A percentile compares a stretch with the other conserved stretches of the same genome.
phyloP scores from a whole-genome alignment of 2,329 filamentous ascomycete genomes.

The Zasmidium angulare region DNA sequence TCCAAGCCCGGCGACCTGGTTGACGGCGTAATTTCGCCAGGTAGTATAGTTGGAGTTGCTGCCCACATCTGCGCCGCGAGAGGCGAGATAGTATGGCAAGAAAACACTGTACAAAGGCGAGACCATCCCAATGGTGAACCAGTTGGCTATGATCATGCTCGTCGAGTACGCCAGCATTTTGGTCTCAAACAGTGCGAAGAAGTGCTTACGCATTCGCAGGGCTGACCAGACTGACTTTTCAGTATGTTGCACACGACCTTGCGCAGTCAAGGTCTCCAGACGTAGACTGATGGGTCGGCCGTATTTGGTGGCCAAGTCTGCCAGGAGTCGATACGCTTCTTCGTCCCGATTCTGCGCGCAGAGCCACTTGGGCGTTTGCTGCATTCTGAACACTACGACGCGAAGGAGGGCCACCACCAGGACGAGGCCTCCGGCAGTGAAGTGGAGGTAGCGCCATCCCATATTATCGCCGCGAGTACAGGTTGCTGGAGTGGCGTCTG shows the following conservation, averaged over 20 bases:
- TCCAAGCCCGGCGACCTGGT: conserved; percentile 66
- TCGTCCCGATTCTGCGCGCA: conserved; percentile 28
- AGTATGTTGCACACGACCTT: conserved; percentile 26
- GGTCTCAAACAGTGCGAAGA: conserved; percentile 26
- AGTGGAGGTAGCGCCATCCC: conserved; percentile 31
- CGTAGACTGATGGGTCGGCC: conserved; percentile 19
- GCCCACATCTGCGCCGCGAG: conserved; percentile 17
- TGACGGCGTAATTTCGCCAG: conserved; percentile 72
- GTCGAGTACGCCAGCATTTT: conserved; percentile 25
- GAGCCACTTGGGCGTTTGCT: conserved; percentile 27
- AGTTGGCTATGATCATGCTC: conserved; percentile 25
- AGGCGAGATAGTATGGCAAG: conserved; percentile 73
- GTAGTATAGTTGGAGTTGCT: conserved; percentile 51
- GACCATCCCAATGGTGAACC: conserved; percentile 61
- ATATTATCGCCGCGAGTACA: conserved; percentile 20
- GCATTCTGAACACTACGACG: conserved; percentile 23
- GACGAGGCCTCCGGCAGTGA: conserved; percentile 25
- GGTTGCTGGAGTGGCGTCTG: conserved; percentile 1
- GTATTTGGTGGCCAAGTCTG: conserved; percentile 22
- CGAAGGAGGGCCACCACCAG: conserved; percentile 23
- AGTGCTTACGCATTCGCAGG: conserved; percentile 25
- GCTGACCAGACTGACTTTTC: conserved; percentile 26
- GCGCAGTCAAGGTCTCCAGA: conserved; percentile 18
- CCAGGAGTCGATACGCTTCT: conserved; percentile 21
- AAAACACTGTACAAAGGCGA: conserved; percentile 89